A percentile compares a stretch with the other conserved stretches of the same genome.
phyloP scores from a whole-genome alignment of 495 filamentous ascomycete species.

The Poronia punctata region DNA sequence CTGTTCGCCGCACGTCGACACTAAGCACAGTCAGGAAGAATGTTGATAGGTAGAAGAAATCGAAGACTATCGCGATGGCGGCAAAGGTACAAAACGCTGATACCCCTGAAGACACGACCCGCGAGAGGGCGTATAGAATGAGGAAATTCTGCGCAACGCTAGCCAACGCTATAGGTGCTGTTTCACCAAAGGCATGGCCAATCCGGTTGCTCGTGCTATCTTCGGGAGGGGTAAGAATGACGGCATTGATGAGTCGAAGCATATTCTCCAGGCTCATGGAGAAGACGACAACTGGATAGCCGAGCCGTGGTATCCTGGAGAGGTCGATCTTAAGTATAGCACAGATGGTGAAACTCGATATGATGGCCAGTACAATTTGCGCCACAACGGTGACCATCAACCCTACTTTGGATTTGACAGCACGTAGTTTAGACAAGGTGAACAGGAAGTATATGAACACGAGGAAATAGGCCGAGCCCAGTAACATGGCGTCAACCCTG shows the following conservation, averaged over 20 bases:
- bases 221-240: conserved; percentile 57
- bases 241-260: conserved; percentile 63
- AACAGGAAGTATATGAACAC: conserved; percentile 51
- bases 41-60: conserved; percentile 63
- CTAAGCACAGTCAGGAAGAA: conserved; percentile 69
- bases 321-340: conserved; percentile 55
- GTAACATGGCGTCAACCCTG: conserved; percentile 47
- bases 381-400: conserved; percentile 56
- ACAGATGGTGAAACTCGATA: conserved; percentile 58
- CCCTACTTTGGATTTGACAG: conserved; percentile 61
- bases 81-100: conserved; percentile 64
- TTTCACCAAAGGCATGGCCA: conserved; percentile 59
- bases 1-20: conserved; percentile 63
- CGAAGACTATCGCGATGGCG: conserved; percentile 59
- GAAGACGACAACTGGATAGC: conserved; percentile 65
- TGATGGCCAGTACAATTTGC: conserved; percentile 61
- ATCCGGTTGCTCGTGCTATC: conserved; percentile 53
- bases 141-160: conserved; percentile 53
- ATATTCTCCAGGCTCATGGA: conserved; percentile 67
- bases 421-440: conserved; percentile 53
- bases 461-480: conserved; percentile 53
- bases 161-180: conserved; percentile 57
- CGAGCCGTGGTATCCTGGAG: conserved; percentile 51
- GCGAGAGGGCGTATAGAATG: conserved; percentile 50
- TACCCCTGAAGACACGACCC: conserved; percentile 53